Percentiles rank a stretch among this genome's conserved stretches.
These are phyloP conservation scores for Erodium moschatum DNA, from an alignment of 441 rosid genomes.

Conservation along the genomic window DNA sequence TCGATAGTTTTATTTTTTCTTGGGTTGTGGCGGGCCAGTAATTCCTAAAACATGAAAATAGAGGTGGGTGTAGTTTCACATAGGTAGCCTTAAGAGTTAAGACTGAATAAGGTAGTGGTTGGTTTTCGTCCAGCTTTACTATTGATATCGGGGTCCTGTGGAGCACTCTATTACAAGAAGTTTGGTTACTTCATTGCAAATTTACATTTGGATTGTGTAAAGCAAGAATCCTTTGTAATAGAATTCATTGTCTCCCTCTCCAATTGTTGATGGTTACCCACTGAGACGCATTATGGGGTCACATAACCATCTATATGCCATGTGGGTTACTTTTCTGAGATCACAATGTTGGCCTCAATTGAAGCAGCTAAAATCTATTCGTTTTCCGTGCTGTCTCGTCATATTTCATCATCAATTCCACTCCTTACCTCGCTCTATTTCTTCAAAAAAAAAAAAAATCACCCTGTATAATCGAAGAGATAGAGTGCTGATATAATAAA, in stretches of 20 bases:
- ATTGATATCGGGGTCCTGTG: background rate
- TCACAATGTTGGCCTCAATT: background rate
- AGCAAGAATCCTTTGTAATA: background rate
- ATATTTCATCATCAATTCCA: background rate
- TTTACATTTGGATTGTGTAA: background rate
- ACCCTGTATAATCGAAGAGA: background rate
- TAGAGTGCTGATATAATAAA: background rate
- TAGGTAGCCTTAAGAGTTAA: background rate
- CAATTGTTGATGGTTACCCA: background rate
- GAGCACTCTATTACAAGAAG: background rate
- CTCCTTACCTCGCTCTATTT: background rate
- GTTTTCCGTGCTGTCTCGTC: background rate
- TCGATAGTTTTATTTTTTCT: background rate
- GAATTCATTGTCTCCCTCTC: background rate
- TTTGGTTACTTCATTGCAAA: background rate
- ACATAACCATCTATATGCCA: background rate
- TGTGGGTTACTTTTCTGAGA: background rate
- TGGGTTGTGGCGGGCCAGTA: background rate
- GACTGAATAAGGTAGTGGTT: background rate
- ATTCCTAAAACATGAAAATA: background rate
- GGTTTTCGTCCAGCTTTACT: background rate
- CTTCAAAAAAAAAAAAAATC: background rate
- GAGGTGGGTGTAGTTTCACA: background rate
- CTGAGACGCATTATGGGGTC: background rate
- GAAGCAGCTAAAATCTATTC: background rate